Percentiles rank a stretch among this genome's conserved stretches.
Conservation (phyloP, 2,329 filamentous ascomycete species). For the Bipolaris gigantea region DNA sequence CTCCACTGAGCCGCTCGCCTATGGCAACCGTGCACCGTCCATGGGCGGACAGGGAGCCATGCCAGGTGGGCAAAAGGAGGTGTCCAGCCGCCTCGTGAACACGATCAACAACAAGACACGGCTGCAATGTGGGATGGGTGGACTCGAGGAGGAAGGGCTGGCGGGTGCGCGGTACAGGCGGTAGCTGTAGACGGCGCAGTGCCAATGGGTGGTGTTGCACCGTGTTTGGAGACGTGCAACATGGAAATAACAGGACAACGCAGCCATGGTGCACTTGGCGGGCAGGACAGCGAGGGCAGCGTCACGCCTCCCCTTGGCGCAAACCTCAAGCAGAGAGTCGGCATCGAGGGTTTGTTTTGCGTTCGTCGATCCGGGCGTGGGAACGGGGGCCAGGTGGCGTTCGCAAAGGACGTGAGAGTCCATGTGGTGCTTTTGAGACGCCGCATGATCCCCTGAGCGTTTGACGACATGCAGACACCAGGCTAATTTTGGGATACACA, state of each 20-base stretch:
- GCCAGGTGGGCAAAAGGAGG: constrained; percentile 5
- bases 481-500: constrained; percentile 22
- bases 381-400: constrained; percentile 7
- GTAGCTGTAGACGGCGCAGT: constrained; percentile 7
- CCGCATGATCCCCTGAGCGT: constrained; percentile 22
- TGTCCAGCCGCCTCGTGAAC: neutral
- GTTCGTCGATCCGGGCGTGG: constrained; percentile 1
- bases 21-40: neutral
- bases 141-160: neutral
- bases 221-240: constrained; percentile 7
- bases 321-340: neutral
- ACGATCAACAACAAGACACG: neutral
- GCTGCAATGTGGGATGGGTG: neutral
- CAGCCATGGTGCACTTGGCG: neutral
- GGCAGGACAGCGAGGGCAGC: neutral
- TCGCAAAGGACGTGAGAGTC: constrained; percentile 1
- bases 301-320: neutral
- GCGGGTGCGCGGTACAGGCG: neutral
- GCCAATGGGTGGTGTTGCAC: constrained; percentile 4
- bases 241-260: neutral
- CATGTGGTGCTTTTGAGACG: constrained; percentile 16
- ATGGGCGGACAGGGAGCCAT: neutral
- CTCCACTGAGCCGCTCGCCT: neutral
- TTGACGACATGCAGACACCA: constrained; percentile 19
- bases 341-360: constrained; percentile 5